Evolutionary conservation across 805 yeast genomes (phyloP).

Genomic region (Cyberlindnera maclurae): DNA sequence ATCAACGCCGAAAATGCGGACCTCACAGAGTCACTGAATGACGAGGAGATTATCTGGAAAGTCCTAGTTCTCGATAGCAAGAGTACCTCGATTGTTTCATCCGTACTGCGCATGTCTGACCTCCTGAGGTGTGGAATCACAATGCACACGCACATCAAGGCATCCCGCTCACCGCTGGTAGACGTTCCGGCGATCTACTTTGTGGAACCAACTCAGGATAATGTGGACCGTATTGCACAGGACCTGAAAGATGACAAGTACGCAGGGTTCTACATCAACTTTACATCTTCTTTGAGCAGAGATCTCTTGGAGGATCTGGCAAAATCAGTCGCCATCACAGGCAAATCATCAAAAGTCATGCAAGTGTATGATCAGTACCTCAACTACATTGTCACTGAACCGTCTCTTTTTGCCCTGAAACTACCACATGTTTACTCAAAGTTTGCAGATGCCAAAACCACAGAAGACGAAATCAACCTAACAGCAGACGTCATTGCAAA

Average conservation of each 20-base stretch:
- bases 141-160: slow-evolving; percentile 67
- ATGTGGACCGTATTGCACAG: slow-evolving; percentile 57
- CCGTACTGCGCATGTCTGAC: slow-evolving; percentile 90
- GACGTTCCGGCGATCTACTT: slow-evolving; percentile 95
- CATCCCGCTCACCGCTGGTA: slow-evolving; percentile 75
- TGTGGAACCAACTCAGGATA: slow-evolving; percentile 78
- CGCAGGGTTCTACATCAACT: slow-evolving; percentile 75
- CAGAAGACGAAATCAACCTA: slow-evolving; percentile 66
- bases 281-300: slow-evolving; percentile 73
- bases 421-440: slow-evolving; percentile 55
- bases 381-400: slow-evolving; percentile 89
- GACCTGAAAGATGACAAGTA: slow-evolving; percentile 75
- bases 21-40: slow-evolving; percentile 45
- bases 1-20: slow-evolving; percentile 46
- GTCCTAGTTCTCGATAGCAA: slow-evolving; percentile 75
- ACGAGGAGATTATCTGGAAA: slow-evolving; percentile 81
- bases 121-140: slow-evolving; percentile 87
- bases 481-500: slow-evolving; percentile 66
- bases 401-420: slow-evolving; percentile 79
- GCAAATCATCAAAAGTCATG: slow-evolving; percentile 63
- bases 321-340: slow-evolving; percentile 64
- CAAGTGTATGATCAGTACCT: slow-evolving; percentile 94
- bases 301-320: slow-evolving; percentile 85
- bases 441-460: slow-evolving; percentile 62
- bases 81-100: slow-evolving; percentile 81